These are phyloP conservation scores for Colletotrichum tabaci DNA, from an alignment of 2,329 filamentous ascomycete genomes.

Conservation along the genomic window DNA sequence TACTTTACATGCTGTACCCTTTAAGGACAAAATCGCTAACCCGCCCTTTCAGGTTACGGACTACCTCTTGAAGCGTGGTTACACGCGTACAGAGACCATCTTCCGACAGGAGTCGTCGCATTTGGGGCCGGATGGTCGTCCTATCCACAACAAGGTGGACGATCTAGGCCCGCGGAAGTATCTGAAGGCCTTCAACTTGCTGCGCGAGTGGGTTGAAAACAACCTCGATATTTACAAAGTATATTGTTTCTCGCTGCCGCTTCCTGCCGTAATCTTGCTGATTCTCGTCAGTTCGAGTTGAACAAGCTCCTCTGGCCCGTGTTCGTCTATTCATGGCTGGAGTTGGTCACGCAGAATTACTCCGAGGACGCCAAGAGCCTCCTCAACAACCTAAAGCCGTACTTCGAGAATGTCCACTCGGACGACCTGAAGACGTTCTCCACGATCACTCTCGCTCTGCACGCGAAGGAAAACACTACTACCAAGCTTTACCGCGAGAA, in stretches of 20 bases:
- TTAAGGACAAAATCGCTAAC: background rate
- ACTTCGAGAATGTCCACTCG: constrained; percentile 83
- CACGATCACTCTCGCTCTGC: constrained; percentile 81
- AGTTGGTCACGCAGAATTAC: constrained; percentile 81
- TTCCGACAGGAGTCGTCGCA: constrained; percentile 92
- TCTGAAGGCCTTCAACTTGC: constrained; percentile 78
- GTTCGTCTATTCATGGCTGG: constrained; percentile 93
- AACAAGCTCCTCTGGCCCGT: constrained; percentile 91
- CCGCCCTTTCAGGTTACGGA: constrained; percentile 78
- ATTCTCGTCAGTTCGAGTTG: constrained; percentile 79
- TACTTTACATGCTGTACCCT: background rate
- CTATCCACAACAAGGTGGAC: constrained; percentile 76
- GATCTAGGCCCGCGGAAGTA: constrained; percentile 85
- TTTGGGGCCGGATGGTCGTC: constrained; percentile 84
- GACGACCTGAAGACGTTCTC: constrained; percentile 86
- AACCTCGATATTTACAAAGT: constrained; percentile 96
- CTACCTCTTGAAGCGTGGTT: constrained; percentile 95
- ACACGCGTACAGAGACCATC: constrained; percentile 91
- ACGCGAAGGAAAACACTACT: constrained; percentile 82
- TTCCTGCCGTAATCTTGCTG: constrained; percentile 35
- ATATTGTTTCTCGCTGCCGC: constrained; percentile 31
- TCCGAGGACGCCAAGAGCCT: constrained; percentile 81
- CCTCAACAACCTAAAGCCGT: constrained; percentile 74
- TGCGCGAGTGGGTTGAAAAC: constrained; percentile 90
- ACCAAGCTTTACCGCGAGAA: constrained; percentile 87